phyloP scores from a whole-genome alignment of 2,329 filamentous ascomycete genomes.

The Scedosporium apiospermum region DNA sequence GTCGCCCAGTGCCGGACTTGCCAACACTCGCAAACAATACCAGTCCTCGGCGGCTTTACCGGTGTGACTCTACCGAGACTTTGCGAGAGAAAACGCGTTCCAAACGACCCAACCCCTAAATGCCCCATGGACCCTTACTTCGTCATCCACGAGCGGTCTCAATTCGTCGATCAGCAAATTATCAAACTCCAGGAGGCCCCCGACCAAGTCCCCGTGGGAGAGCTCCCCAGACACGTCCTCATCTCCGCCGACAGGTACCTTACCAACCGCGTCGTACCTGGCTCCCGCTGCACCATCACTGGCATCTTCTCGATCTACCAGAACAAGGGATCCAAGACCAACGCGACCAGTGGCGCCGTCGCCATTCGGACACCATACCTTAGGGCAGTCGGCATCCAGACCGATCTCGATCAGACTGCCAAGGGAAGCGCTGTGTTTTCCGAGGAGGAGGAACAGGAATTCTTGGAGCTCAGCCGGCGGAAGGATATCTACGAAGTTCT shows the following conservation, averaged over 20 bases:
- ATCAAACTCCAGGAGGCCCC: constrained; percentile 97
- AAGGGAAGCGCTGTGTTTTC: constrained; percentile 65
- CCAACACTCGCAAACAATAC: constrained; percentile 58
- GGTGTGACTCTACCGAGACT: constrained; percentile 75
- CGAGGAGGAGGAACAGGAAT: constrained; percentile 96
- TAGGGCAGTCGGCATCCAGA: constrained; percentile 83
- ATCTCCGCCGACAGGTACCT: constrained; percentile 95
- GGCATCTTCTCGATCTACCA: constrained; percentile 98
- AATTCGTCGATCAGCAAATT: constrained; percentile 95
- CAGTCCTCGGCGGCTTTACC: constrained; percentile 76
- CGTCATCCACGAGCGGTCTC: constrained; percentile 85
- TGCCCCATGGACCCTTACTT: constrained; percentile 95
- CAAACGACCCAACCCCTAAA: constrained; percentile 59
- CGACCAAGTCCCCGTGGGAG: constrained; percentile 93
- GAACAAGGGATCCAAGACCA: constrained; percentile 75
- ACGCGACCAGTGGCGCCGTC: constrained; percentile 66
- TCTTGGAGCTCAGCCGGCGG: constrained; percentile 77
- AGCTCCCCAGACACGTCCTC: constrained; percentile 87
- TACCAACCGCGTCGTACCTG: constrained; percentile 90
- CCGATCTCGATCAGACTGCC: constrained; percentile 78
- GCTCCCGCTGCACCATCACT: constrained; percentile 89
- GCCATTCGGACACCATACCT: constrained; percentile 94
- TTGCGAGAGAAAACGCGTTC: constrained; percentile 56
- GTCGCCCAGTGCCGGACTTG: constrained; percentile 86
- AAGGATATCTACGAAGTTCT: constrained; percentile 90